A percentile compares a stretch with the other conserved stretches of the same genome.
Evolutionary conservation across 345 rosid species (phyloP).

Genomic region (Eucalyptus marginata): DNA sequence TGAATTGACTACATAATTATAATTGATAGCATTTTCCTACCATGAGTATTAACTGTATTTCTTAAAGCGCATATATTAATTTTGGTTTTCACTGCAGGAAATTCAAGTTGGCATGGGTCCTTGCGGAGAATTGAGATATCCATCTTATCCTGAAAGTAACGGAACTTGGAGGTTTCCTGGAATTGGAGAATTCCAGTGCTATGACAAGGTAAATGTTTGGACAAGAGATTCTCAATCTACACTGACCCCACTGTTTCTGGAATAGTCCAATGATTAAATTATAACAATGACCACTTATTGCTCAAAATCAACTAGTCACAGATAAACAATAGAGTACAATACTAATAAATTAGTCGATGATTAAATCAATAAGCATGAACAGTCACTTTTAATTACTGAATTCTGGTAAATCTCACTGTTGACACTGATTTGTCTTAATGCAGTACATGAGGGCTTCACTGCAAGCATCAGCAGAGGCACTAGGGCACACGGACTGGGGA

Average conservation of each 20-base stretch:
- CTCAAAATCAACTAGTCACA: not conserved
- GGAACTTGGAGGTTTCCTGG: slow-evolving; percentile 95
- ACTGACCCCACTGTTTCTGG: not conserved
- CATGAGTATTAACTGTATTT: not conserved
- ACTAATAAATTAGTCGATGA: not conserved
- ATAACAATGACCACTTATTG: not conserved
- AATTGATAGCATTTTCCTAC: not conserved
- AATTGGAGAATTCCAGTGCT: slow-evolving; percentile 98
- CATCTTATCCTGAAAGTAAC: slow-evolving; percentile 91
- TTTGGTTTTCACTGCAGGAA: slow-evolving; percentile 40
- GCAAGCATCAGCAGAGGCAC: slow-evolving; percentile 65
- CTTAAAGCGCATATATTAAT: not conserved
- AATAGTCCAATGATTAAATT: not conserved
- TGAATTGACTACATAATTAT: not conserved
- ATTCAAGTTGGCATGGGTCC: slow-evolving; percentile 98
- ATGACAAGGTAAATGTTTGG: slow-evolving; percentile 59
- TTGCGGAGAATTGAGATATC: slow-evolving; percentile 90
- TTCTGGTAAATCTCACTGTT: not conserved
- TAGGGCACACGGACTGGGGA: slow-evolving; percentile 68
- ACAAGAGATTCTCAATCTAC: not conserved
- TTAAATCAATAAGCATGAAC: not conserved
- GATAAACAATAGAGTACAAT: not conserved
- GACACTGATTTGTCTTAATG: not conserved
- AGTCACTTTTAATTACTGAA: not conserved
- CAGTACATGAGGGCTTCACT: slow-evolving; percentile 93